Percentiles rank a stretch among this genome's conserved stretches.
Conservation (phyloP, 345 rosid genomes). For the Eucalyptus regnans region DNA sequence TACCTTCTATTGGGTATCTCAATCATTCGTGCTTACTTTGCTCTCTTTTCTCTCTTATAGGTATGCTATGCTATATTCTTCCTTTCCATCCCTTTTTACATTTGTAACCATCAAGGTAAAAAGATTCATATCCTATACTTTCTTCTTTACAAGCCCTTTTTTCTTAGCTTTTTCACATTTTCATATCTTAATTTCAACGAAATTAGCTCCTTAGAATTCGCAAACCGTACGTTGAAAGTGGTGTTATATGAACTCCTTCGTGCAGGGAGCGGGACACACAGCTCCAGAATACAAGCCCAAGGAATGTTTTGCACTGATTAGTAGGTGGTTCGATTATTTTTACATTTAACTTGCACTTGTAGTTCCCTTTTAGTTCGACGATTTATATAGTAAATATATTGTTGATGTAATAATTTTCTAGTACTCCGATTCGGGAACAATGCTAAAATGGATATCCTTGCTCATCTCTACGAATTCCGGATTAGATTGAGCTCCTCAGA, state of each 20-base stretch:
- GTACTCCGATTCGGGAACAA: rapidly evolving
- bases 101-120: neutral
- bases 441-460: neutral
- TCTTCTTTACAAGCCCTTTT: neutral
- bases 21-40: neutral
- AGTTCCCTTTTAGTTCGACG: neutral
- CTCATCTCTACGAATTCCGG: neutral
- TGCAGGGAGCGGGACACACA: neutral
- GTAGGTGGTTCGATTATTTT: neutral
- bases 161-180: neutral
- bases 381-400: neutral
- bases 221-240: neutral
- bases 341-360: neutral
- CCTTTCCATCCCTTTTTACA: neutral
- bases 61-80: neutral
- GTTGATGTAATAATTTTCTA: neutral
- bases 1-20: neutral
- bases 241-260: neutral
- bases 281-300: neutral
- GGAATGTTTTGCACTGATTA: neutral
- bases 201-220: neutral
- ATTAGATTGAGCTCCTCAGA: neutral
- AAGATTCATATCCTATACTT: neutral
- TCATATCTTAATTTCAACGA: neutral
- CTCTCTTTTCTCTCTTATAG: neutral